A percentile compares a stretch with the other conserved stretches of the same genome.
Evolutionary conservation across 2,329 filamentous ascomycete species (phyloP).

Genomic region (Incumbomyces lentus): DNA sequence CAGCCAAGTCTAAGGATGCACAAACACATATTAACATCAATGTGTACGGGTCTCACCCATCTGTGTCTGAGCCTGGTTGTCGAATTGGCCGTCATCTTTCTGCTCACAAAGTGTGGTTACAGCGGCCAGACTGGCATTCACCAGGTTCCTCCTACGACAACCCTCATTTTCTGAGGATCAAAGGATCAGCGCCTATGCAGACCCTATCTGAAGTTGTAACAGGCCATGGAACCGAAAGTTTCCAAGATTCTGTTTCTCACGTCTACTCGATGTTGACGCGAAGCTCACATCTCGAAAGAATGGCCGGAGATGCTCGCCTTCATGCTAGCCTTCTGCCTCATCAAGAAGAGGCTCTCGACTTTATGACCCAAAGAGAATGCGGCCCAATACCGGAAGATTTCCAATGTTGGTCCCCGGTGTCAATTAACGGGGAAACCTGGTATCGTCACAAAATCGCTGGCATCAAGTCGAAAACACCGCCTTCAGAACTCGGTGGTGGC

Average conservation of each 20-base stretch:
- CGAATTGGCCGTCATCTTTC: not conserved
- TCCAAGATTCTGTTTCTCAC: slow-evolving; percentile 8
- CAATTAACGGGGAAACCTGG: slow-evolving; percentile 19
- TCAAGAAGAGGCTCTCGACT: slow-evolving; percentile 14
- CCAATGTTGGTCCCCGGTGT: slow-evolving; percentile 21
- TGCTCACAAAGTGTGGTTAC: slow-evolving; percentile 10
- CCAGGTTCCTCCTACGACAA: slow-evolving; percentile 12
- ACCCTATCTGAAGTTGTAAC: no score
- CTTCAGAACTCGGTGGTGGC: slow-evolving; percentile 29
- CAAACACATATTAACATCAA: slow-evolving; percentile 12
- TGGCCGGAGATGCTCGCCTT: slow-evolving; percentile 7
- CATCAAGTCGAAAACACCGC: slow-evolving; percentile 14
- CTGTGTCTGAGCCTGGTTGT: no score
- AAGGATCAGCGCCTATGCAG: no score
- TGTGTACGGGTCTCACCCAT: slow-evolving; percentile 12
- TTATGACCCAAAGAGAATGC: slow-evolving; percentile 14
- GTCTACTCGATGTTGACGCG: slow-evolving; percentile 11
- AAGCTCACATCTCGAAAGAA: slow-evolving; percentile 5
- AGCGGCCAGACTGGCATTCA: slow-evolving; percentile 9
- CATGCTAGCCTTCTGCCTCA: slow-evolving; percentile 8
- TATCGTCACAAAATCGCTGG: slow-evolving; percentile 34
- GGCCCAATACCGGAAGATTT: slow-evolving; percentile 24
- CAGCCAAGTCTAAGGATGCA: slow-evolving; percentile 9
- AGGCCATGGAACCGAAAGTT: not conserved
- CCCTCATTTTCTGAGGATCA: slow-evolving; percentile 10